Evolutionary conservation across 2,329 filamentous ascomycete genomes (phyloP), one percentile per base, ranked within the genome.

Genomic region (Fusarium virguliforme): DNA sequence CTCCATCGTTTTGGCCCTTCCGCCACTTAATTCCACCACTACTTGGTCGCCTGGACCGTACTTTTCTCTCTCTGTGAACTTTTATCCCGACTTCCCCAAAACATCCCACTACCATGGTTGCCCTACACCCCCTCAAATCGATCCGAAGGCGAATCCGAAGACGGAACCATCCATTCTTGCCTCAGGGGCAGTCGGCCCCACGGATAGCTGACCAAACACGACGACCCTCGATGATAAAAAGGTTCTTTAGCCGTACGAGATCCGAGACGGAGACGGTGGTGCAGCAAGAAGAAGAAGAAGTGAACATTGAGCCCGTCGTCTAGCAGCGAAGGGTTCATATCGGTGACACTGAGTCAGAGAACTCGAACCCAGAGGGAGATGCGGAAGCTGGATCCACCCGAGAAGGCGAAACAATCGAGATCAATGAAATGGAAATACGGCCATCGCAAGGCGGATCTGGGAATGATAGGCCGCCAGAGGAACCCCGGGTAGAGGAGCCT

Each of bases 41-140:
- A 2, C 37, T 56, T 40, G 8, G 12, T 28, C 37, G 30, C 43
- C 43, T 30, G 28, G 15, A 32, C 46, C 28, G 18, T 32, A 18
- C 28, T 22, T 22, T 10, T 60, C 46, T 60, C 46, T 60, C 26
- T 26, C 58, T 53, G 32, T 41, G 48, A 40, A 34, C 48, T n/a
- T 15, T 24, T n/a, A 34, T 53, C 24, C 40, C 46, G 41, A 37
- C 35, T 12, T 9, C 34, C 37, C 10, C 7, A n/a, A 6, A 18
- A 34, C 38, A 26, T 30, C 40, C 6, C 24, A 15, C 6, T 46
- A 53, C 15, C 58, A 60, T 60, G 56, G 8, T 35, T 34, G 38
- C 18, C 12, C 38, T 41, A 22, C 38, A 10, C 38, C 38, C 38
- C 12, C 9, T 41, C 18, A 41, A 10, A 12, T 41, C 18, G 18